Evolutionary conservation across 345 rosid species (phyloP).

Genomic region (Rhodomyrtus tomentosa): DNA sequence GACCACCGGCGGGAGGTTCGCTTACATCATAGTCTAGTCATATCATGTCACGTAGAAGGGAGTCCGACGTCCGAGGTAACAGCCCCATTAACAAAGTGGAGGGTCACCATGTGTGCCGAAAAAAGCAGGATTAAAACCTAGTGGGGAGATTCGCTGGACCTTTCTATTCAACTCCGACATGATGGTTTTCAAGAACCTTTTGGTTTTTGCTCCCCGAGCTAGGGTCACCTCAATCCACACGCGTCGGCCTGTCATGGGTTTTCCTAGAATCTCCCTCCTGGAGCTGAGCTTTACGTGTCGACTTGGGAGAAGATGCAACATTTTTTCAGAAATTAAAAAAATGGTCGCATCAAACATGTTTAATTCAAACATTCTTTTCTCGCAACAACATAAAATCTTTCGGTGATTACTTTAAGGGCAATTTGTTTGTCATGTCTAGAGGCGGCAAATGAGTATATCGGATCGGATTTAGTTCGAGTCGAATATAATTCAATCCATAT

Average conservation of each 20-base stretch:
- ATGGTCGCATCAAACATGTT: neutral
- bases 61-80: neutral
- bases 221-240: neutral
- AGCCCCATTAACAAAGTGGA: neutral
- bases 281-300: neutral
- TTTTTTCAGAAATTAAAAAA: neutral
- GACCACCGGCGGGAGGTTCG: neutral
- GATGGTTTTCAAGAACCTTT: neutral
- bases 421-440: neutral
- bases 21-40: neutral
- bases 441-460: too few species aligned
- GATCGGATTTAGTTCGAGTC: too few species aligned
- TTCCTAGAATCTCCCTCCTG: neutral
- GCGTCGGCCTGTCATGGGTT: neutral
- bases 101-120: neutral
- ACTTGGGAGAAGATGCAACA: neutral
- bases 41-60: neutral
- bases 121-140: neutral
- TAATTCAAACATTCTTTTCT: neutral
- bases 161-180: neutral
- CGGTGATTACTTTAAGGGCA: neutral
- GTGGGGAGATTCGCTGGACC: neutral
- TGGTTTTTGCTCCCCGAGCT: neutral
- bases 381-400: neutral
- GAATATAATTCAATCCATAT: too few species aligned